Percentiles rank a stretch among this genome's conserved stretches.
These are phyloP conservation scores for Microcera coccophila DNA, from an alignment of 2,329 filamentous ascomycete species.

Conservation along the genomic window DNA sequence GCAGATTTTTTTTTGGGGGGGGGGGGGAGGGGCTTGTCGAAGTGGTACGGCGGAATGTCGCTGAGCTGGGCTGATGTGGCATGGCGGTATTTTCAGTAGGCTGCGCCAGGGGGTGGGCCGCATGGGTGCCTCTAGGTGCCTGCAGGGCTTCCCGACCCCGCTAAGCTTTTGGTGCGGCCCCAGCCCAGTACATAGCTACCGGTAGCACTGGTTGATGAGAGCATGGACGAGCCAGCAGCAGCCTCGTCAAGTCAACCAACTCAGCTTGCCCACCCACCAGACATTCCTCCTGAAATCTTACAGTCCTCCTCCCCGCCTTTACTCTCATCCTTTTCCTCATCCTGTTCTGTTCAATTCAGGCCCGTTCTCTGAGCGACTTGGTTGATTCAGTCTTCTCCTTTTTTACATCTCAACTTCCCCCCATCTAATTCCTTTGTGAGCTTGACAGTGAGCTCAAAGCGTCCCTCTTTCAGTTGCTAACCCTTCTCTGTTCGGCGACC, in stretches of 20 bases:
- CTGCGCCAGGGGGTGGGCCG: constrained; percentile 2
- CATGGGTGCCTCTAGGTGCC: constrained; percentile 14
- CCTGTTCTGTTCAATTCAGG: constrained; percentile 24
- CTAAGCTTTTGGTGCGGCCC: constrained; percentile 1
- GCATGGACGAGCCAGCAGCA: constrained; percentile 9
- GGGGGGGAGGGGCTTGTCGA: background rate
- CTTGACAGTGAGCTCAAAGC: constrained; percentile 26
- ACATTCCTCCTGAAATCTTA: constrained; percentile 30
- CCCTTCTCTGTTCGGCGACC: constrained; percentile 17
- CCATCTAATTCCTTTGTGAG: constrained; percentile 27
- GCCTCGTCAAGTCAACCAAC: constrained; percentile 27
- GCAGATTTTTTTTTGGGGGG: too few species aligned
- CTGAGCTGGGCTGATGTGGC: background rate
- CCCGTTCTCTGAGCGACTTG: constrained; percentile 20
- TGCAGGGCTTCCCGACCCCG: too few species aligned
- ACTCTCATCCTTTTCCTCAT: constrained; percentile 15
- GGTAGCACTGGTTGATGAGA: background rate
- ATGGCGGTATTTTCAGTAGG: constrained; percentile 2
- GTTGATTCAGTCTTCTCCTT: constrained; percentile 18
- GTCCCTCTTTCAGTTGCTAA: constrained; percentile 15
- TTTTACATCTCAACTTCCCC: constrained; percentile 16
- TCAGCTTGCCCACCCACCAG: constrained; percentile 23
- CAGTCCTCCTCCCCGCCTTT: constrained; percentile 13
- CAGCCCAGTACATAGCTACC: background rate
- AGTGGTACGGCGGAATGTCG: background rate